Percentiles rank a stretch among this genome's conserved stretches.
Evolutionary conservation across 2,329 filamentous ascomycete genomes (phyloP).

Genomic region (Zymoseptoria crescenta): DNA sequence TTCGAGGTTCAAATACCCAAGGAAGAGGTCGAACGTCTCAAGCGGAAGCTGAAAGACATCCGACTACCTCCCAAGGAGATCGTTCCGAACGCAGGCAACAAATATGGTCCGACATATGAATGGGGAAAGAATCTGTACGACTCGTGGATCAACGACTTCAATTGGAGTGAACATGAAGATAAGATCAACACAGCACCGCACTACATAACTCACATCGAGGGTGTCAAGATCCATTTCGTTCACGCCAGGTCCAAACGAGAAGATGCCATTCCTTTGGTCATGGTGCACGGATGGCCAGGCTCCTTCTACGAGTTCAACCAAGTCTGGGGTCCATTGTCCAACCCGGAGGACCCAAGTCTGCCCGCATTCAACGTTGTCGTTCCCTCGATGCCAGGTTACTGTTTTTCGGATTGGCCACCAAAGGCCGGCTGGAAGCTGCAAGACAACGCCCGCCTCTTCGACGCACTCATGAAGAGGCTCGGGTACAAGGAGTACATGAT

Average conservation of each 20-base stretch:
- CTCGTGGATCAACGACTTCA: constrained; percentile 29
- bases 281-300: constrained; percentile 41
- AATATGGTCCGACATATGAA: constrained; percentile 29
- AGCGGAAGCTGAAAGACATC: constrained; percentile 32
- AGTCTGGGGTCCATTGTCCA: constrained; percentile 29
- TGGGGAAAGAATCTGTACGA: constrained; percentile 32
- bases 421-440: constrained; percentile 29
- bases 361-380: constrained; percentile 50
- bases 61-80: constrained; percentile 30
- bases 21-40: constrained; percentile 32
- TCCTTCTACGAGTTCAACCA: constrained; percentile 39
- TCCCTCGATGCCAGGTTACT: constrained; percentile 50
- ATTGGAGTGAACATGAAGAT: constrained; percentile 29
- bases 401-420: constrained; percentile 37
- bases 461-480: constrained; percentile 34
- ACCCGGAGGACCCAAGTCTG: constrained; percentile 9
- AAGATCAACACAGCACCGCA: constrained; percentile 30
- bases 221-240: constrained; percentile 33
- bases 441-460: constrained; percentile 33
- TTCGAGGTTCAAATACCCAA: constrained; percentile 31
- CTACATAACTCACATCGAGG: constrained; percentile 29
- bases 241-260: constrained; percentile 29
- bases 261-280: constrained; percentile 35
- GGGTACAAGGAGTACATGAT: constrained; percentile 35
- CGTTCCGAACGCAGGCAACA: constrained; percentile 31